Percentiles rank a stretch among this genome's conserved stretches.
phyloP scores from a whole-genome alignment of 78 protist species.

The Capsaspora owczarzaki region DNA sequence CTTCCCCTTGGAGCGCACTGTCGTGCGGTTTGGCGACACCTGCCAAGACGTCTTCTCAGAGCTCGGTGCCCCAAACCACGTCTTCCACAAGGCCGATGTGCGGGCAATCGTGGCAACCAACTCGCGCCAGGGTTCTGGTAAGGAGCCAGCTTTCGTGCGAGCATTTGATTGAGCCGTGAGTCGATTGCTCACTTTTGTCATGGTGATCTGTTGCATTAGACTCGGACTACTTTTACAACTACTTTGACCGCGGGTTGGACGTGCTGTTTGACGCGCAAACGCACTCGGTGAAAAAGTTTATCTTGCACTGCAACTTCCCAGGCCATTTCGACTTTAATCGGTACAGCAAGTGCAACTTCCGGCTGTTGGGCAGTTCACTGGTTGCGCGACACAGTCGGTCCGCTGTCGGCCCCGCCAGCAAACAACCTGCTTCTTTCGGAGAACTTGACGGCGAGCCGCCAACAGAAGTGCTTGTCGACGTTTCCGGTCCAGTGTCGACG shows the following conservation, averaged over 20 bases:
- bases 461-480: no score
- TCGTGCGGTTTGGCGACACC: constrained; percentile 33
- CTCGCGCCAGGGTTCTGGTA: no score
- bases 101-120: no score
- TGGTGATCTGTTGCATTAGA: no score
- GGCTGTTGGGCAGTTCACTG: background rate
- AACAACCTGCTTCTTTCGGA: no score
- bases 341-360: background rate
- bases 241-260: constrained; percentile 75
- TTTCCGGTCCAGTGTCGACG: no score
- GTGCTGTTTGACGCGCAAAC: constrained; percentile 59
- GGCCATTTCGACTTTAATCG: constrained; percentile 62
- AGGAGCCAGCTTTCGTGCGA: no score
- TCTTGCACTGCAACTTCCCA: constrained; percentile 78
- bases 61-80: constrained; percentile 50
- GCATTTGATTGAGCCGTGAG: no score
- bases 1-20: constrained; percentile 33
- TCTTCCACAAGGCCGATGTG: constrained; percentile 60
- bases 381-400: no score
- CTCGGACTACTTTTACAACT: constrained; percentile 78
- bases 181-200: no score
- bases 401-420: no score
- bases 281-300: constrained; percentile 69
- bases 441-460: no score
- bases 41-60: constrained; percentile 50